Conservation (phyloP, 1,284 basidiomycete genomes). For the Leucoagaricus sp. region DNA sequence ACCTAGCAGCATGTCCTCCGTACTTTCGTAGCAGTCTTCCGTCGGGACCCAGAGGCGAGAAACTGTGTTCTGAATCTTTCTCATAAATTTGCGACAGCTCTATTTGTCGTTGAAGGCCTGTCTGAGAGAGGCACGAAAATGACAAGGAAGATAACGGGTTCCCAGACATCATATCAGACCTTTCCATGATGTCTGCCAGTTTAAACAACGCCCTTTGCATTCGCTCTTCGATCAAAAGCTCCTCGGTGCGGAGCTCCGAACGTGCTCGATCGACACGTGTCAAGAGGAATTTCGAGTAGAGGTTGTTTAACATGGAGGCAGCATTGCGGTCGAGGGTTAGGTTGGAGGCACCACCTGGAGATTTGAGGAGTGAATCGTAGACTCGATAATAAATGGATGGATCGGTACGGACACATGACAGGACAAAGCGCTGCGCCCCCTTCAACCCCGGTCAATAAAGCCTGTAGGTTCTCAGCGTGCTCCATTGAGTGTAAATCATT, state of each 20-base stretch:
- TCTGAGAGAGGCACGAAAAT: constrained; percentile 63
- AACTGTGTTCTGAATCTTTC: constrained; percentile 47
- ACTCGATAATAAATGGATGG: constrained; percentile 16
- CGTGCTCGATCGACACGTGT: constrained; percentile 47
- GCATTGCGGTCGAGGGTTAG: constrained; percentile 50
- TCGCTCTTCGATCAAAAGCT: constrained; percentile 39
- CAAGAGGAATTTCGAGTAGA: constrained; percentile 60
- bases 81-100: constrained; percentile 49
- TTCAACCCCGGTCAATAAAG: constrained; percentile 50
- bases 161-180: constrained; percentile 48
- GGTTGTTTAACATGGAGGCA: constrained; percentile 67
- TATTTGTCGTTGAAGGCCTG: constrained; percentile 51
- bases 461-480: constrained; percentile 55
- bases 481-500: constrained; percentile 55
- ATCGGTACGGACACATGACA: constrained; percentile 56
- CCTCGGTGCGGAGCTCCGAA: constrained; percentile 45
- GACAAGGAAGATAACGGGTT: constrained; percentile 61
- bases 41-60: constrained; percentile 58
- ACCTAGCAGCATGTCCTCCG: neutral
- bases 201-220: constrained; percentile 54
- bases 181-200: constrained; percentile 51
- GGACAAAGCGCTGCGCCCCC: constrained; percentile 54
- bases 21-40: constrained; percentile 64
- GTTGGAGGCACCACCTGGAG: constrained; percentile 48
- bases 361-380: neutral